Evolutionary conservation across 257 asterid genomes (phyloP).

Genomic region (Linaria vulgaris): DNA sequence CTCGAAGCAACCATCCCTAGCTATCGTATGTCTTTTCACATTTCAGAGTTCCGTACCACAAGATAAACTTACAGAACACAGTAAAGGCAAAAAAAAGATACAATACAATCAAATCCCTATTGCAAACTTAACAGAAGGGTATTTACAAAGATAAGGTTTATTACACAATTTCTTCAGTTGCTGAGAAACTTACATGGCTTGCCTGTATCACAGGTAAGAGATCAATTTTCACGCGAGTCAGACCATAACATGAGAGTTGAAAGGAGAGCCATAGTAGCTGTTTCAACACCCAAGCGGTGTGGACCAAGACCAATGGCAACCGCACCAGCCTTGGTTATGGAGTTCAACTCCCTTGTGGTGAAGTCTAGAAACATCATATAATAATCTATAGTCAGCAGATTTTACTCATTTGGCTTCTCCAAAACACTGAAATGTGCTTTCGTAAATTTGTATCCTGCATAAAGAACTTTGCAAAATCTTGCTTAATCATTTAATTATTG

Average conservation of each 20-base stretch:
- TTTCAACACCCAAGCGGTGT: conserved; percentile 91
- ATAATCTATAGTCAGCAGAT: conserved; percentile 18
- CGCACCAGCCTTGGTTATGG: conserved; percentile 73
- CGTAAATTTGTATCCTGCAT: too few species aligned
- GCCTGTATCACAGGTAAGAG: conserved; percentile 42
- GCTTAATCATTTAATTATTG: background rate
- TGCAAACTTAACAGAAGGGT: background rate
- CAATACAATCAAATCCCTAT: background rate
- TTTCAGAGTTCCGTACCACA: background rate
- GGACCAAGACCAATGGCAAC: conserved; percentile 83
- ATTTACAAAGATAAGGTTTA: background rate
- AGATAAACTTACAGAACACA: conserved; percentile 8
- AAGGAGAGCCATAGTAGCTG: conserved; percentile 82
- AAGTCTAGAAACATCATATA: conserved; percentile 51
- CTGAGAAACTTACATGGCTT: conserved; percentile 24
- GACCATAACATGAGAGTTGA: conserved; percentile 88
- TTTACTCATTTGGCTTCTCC: too few species aligned
- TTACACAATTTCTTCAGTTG: background rate
- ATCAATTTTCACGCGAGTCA: conserved; percentile 38
- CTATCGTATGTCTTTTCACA: background rate
- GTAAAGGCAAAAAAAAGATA: background rate
- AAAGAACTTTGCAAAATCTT: too few species aligned
- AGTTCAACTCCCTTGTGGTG: conserved; percentile 61
- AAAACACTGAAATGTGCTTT: too few species aligned
- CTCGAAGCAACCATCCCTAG: conserved; percentile 21